Evolutionary conservation across 768 basidiomycete genomes (phyloP).

Genomic region (Mycena galopus): DNA sequence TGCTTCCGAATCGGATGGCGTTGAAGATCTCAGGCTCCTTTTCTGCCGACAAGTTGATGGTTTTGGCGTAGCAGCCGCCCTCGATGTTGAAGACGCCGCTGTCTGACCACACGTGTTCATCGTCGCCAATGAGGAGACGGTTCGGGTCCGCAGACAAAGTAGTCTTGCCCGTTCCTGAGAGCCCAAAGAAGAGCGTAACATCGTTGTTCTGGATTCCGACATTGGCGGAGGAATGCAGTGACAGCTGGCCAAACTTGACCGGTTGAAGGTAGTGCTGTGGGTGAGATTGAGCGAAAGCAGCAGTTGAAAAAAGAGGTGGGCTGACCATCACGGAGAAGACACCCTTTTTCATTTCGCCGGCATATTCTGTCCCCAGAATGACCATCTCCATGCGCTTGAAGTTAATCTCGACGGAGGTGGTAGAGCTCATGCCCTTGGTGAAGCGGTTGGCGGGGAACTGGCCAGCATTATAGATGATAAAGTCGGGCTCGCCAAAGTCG

Average conservation of each 20-base stretch:
- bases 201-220: conserved; percentile 90
- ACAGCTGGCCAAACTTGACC: conserved; percentile 97
- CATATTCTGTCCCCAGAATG: conserved; percentile 98
- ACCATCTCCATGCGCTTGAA: conserved; percentile 99
- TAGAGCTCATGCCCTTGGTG: conserved; percentile 99
- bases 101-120: conserved; percentile 99
- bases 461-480: conserved; percentile 99
- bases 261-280: conserved; percentile 95
- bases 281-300: conserved; percentile 29
- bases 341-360: conserved; percentile 99
- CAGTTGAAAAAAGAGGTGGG: conserved; percentile 4
- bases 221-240: conserved; percentile 98
- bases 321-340: conserved; percentile 97
- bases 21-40: conserved; percentile 99
- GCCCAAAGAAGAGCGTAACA: conserved; percentile 98
- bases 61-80: conserved; percentile 99
- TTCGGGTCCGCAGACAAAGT: conserved; percentile 97
- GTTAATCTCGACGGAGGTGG: conserved; percentile 99
- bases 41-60: conserved; percentile 94
- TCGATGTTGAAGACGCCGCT: conserved; percentile 99
- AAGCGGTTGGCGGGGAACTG: conserved; percentile 99
- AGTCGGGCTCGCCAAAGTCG: conserved; percentile 97
- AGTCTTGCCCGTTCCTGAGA: conserved; percentile 98
- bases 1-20: conserved; percentile 94
- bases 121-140: conserved; percentile 96